These are phyloP conservation scores for Lodderomyces oxycetoniae DNA, from an alignment of 1,139 yeast genomes.

Conservation along the genomic window DNA sequence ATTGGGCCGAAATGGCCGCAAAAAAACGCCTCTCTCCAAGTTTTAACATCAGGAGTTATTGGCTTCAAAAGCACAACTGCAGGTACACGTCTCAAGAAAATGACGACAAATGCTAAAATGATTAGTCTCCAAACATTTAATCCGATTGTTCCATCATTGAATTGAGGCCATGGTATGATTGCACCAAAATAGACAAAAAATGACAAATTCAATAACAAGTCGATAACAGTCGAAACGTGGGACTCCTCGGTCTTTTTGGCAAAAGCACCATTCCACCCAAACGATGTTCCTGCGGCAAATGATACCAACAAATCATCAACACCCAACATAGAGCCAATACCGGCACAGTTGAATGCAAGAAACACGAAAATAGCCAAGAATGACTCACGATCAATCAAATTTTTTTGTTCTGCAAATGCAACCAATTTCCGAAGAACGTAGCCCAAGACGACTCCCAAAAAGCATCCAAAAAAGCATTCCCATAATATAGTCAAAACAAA, in stretches of 20 bases:
- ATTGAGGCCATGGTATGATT: conserved; percentile 87
- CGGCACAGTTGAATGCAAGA: conserved; percentile 84
- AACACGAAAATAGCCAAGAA: conserved; percentile 87
- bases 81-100: conserved; percentile 84
- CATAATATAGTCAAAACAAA: conserved; percentile 73
- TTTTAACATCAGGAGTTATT: conserved; percentile 82
- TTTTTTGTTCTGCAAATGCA: conserved; percentile 69
- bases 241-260: conserved; percentile 84
- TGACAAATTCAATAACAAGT: conserved; percentile 74
- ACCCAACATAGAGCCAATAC: conserved; percentile 88
- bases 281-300: conserved; percentile 94
- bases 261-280: conserved; percentile 96
- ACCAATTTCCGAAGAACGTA: conserved; percentile 68
- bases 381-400: conserved; percentile 87
- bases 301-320: conserved; percentile 90
- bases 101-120: conserved; percentile 72
- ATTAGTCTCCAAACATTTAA: conserved; percentile 81
- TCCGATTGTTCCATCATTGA: conserved; percentile 63
- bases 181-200: conserved; percentile 94
- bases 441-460: conserved; percentile 78
- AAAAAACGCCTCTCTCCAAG: conserved; percentile 93
- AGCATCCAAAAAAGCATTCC: conserved; percentile 82
- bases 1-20: conserved; percentile 98
- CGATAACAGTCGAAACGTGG: conserved; percentile 90
- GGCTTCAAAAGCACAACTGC: conserved; percentile 77